These are phyloP conservation scores for Wakefieldia striispora DNA, from an alignment of 768 basidiomycete genomes.

Conservation along the genomic window DNA sequence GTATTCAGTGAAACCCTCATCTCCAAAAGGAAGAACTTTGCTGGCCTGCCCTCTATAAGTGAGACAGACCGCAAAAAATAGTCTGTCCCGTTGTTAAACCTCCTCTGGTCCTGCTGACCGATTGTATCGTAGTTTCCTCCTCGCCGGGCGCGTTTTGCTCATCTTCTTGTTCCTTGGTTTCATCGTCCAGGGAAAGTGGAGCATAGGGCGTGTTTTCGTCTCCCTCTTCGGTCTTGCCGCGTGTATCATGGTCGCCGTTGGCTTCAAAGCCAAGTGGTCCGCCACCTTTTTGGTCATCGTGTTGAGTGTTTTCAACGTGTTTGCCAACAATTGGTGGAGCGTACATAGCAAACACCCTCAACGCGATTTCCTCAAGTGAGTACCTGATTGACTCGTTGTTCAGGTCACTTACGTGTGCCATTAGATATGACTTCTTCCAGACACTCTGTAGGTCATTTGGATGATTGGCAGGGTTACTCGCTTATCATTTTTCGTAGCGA, in stretches of 20 bases:
- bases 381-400: conserved; percentile 5
- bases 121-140: conserved; percentile 75
- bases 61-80: conserved; percentile 99
- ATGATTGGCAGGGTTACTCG: not conserved
- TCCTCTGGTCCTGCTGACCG: not conserved
- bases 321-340: conserved; percentile 99
- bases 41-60: conserved; percentile 83
- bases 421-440: conserved; percentile 98
- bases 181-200: conserved; percentile 92
- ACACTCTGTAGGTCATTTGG: conserved; percentile 61
- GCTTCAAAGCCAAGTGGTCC: conserved; percentile 99
- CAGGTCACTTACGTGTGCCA: conserved; percentile 21
- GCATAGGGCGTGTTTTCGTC: conserved; percentile 78
- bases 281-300: conserved; percentile 93
- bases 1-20: conserved; percentile 96
- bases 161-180: conserved; percentile 99
- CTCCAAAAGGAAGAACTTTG: conserved; percentile 82
- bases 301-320: conserved; percentile 93
- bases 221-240: conserved; percentile 89
- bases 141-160: conserved; percentile 93
- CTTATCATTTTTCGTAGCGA: conserved; percentile 46
- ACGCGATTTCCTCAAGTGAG: conserved; percentile 95
- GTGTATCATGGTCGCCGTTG: conserved; percentile 94
- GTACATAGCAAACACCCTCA: conserved; percentile 91
- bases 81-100: conserved; percentile 44